Percentiles rank a stretch among this genome's conserved stretches.
phyloP scores from a whole-genome alignment of 306 rosid species.

The Quercus variabilis region DNA sequence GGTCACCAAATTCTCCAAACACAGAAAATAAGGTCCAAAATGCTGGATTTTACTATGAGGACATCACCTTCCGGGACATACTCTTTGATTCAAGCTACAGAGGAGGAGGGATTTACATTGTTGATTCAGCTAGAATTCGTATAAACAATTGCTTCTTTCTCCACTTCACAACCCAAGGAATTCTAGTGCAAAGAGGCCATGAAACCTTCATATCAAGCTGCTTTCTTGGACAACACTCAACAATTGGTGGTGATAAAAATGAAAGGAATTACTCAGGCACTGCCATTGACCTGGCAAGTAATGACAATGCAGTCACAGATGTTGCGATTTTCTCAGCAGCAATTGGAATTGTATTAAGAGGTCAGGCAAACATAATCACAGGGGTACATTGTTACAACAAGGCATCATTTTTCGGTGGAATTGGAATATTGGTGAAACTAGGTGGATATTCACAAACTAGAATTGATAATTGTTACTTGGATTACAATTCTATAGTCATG shows the following conservation, averaged over 20 bases:
- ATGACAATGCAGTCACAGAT: slow-evolving; percentile 47
- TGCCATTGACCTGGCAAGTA: slow-evolving; percentile 45
- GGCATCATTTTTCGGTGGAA: slow-evolving; percentile 55
- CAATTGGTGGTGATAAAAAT: slow-evolving; percentile 44
- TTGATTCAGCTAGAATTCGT: slow-evolving; percentile 51
- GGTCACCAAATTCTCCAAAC: slow-evolving; percentile 38
- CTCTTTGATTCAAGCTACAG: slow-evolving; percentile 60
- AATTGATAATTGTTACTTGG: slow-evolving; percentile 61
- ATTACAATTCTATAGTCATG: slow-evolving; percentile 59
- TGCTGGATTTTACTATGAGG: slow-evolving; percentile 51
- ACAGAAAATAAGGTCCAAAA: slow-evolving; percentile 14
- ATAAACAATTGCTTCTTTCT: slow-evolving; percentile 66
- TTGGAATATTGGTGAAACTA: slow-evolving; percentile 57
- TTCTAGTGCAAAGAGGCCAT: slow-evolving; percentile 53
- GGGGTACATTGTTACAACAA: slow-evolving; percentile 72
- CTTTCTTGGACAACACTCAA: slow-evolving; percentile 65
- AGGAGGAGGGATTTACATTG: slow-evolving; percentile 54
- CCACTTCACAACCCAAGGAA: slow-evolving; percentile 62
- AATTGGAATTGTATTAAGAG: slow-evolving; percentile 53
- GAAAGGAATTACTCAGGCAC: slow-evolving; percentile 47
- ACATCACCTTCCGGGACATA: slow-evolving; percentile 58
- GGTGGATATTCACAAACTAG: slow-evolving; percentile 58
- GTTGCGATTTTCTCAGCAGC: slow-evolving; percentile 53
- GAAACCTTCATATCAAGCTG: slow-evolving; percentile 56
- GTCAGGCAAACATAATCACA: slow-evolving; percentile 60